Conservation (phyloP, 2,329 filamentous ascomycete genomes). For the Chaetothyriales sp. region DNA sequence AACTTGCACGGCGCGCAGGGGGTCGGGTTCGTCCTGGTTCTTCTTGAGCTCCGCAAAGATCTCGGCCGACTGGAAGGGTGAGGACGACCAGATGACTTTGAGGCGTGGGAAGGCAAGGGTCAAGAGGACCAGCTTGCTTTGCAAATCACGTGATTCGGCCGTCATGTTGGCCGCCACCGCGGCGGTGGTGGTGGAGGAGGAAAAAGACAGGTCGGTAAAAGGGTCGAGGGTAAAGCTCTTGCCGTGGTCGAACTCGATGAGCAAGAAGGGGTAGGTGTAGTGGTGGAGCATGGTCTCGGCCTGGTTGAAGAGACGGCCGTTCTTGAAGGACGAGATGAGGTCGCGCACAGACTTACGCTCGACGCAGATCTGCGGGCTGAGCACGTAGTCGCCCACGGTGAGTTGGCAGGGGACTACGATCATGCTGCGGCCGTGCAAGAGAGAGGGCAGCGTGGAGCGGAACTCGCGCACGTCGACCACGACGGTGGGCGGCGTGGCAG, state of each 20-base stretch:
- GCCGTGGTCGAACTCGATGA: slow-evolving; percentile 96
- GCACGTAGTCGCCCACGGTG: slow-evolving; percentile 90
- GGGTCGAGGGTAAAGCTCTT: slow-evolving; percentile 92
- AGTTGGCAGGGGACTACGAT: slow-evolving; percentile 86
- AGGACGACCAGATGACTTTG: slow-evolving; percentile 85
- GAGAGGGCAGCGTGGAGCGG: slow-evolving; percentile 75
- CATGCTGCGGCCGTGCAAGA: slow-evolving; percentile 80
- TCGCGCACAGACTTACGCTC: slow-evolving; percentile 91
- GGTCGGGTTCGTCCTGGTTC: slow-evolving; percentile 79
- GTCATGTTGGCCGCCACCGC: slow-evolving; percentile 49
- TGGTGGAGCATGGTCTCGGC: slow-evolving; percentile 88
- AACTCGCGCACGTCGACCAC: slow-evolving; percentile 96
- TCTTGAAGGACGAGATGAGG: slow-evolving; percentile 78
- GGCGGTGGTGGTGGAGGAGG: slow-evolving; percentile 35
- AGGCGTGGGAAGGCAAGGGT: slow-evolving; percentile 83
- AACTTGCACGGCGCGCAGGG: slow-evolving; percentile 68
- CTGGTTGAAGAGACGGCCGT: slow-evolving; percentile 83
- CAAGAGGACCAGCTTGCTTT: slow-evolving; percentile 81
- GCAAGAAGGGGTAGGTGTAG: slow-evolving; percentile 76
- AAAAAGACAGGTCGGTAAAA: slow-evolving; percentile 36
- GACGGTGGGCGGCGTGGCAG: slow-evolving; percentile 73
- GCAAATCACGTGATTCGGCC: slow-evolving; percentile 57
- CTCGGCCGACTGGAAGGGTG: slow-evolving; percentile 90
- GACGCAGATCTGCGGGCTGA: slow-evolving; percentile 80
- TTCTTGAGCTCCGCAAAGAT: slow-evolving; percentile 92